Evolutionary conservation across 345 rosid species (phyloP), one percentile per base, ranked within the genome.

Genomic region (Pugionium cornutum): DNA sequence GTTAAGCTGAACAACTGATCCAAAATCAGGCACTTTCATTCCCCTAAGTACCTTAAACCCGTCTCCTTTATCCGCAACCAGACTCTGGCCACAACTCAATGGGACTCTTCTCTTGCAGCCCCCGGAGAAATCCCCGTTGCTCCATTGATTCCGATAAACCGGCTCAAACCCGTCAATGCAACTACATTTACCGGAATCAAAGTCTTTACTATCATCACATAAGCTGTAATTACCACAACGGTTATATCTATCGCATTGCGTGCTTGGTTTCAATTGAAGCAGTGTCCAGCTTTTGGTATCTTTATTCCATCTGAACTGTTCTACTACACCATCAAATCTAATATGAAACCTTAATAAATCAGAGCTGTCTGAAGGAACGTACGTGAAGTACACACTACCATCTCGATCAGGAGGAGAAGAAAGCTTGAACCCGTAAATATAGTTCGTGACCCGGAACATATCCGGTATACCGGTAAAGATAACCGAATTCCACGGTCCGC

Each of bases 1-100:
- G 10, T 84, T 79, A 55, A 58, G 73, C 60, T 64, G 72, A 82
- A 79, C 73, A 71, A 68, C 69, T 51, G 31, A 51, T 53, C 70
- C 77, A 36, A 63, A 76, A 77, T 81, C 86, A 2, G 89, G 91
- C 33, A 85, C 48, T 54, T 78, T 80, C 62, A 76, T 81, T 79
- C 6, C 81, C 81, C 40, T 67, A 53, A 89, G 70, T 9, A 60
- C 68, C 67, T 70, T 73, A 77, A 89, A 84, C 31, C 68, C 76
- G 18, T 78, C 78, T n/a, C 26, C 63, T 42, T 18, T 27, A 2
- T 54, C 18, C 6, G 43, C 52, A 10, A 53, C 37, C 32, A 53
- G 25, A 59, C 65, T 70, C 53, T 65, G 52, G 31, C 79, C 43
- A 80, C 84, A 80, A 5, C 49, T 77, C n/a, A 75, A 59, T 2